phyloP scores from a whole-genome alignment of 177 flowering plant genomes.

The Vitis hybrid region DNA sequence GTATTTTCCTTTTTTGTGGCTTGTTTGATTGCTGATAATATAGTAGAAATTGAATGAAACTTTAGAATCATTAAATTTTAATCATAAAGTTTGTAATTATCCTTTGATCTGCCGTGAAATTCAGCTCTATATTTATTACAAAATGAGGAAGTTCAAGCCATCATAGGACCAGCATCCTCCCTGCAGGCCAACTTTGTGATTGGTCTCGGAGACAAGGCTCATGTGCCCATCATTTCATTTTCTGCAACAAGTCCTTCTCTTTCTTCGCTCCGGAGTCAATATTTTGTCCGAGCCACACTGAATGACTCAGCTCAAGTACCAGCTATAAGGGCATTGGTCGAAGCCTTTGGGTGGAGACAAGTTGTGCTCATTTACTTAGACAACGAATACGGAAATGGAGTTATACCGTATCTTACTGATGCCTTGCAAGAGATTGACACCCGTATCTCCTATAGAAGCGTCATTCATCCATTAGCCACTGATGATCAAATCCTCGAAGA shows the following conservation, averaged over 20 bases:
- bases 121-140: background rate
- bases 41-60: too few species aligned
- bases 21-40: too few species aligned
- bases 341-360: constrained; percentile 19
- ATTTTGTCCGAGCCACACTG: constrained; percentile 20
- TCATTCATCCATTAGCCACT: too few species aligned
- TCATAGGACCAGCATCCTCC: constrained; percentile 23
- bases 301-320: constrained; percentile 23
- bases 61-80: too few species aligned
- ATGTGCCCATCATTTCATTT: constrained; percentile 27
- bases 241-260: constrained; percentile 30
- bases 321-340: constrained; percentile 16
- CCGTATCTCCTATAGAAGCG: background rate
- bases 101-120: background rate
- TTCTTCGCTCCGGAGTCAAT: constrained; percentile 9
- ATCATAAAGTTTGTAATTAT: too few species aligned
- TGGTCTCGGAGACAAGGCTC: constrained; percentile 18
- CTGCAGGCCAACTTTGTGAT: constrained; percentile 23
- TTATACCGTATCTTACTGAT: constrained; percentile 19
- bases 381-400: constrained; percentile 21
- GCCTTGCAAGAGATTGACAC: constrained; percentile 12
- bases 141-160: constrained; percentile 23
- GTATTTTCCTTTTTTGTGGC: too few species aligned
- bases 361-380: constrained; percentile 20
- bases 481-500: too few species aligned